Evolutionary conservation across 2,329 filamentous ascomycete genomes (phyloP), one percentile per base, ranked within the genome.

Genomic region (Onygena corvina): DNA sequence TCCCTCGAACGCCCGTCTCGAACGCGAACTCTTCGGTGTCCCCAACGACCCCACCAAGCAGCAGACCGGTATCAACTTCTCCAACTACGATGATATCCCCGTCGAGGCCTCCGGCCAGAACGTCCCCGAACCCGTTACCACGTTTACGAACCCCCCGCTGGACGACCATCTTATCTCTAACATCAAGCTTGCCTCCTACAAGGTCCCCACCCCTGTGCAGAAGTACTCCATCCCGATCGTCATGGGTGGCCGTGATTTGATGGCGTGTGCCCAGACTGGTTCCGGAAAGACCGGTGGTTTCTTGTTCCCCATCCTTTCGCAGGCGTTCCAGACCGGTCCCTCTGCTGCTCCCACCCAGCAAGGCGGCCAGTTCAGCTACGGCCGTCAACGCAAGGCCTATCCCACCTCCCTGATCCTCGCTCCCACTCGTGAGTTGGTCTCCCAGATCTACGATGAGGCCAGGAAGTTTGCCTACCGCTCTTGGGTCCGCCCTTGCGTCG

Each of bases 201-300:
- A 90, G 70, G 83, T 89, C 40, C 92, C 92, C 49, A 98, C 92
- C 1, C 92, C 92, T 21, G 92, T 98, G 48, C 92, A 98, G 73
- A 98, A 98, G 71, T 96, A 98, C 76, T 96, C 92, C 3, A 94
- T 98, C 51, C 92, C 92, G 58, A 98, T 98, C 63, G 92, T 98
- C 66, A 94, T 94, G 86, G 84, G 82, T 60, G 92, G 92, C 56
- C 88, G 92, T 72, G 92, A 98, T 71, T 76, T 98, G 66, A 98
- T 98, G 92, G 92, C 92, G 70, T 98, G 92, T 76, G 92, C 92
- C 62, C 92, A 98, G 78, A 98, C 92, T 60, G 92, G 90, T 83
- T 98, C 92, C 64, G 92, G 92, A 77, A 98, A 98, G 80, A 98
- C 92, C 67, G 92, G 92, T 76, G 92, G 92, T 77, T 98, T 98